A percentile compares a stretch with the other conserved stretches of the same genome.
Conservation (phyloP, 2,329 filamentous ascomycete species). For the Fusarium dimerum region DNA sequence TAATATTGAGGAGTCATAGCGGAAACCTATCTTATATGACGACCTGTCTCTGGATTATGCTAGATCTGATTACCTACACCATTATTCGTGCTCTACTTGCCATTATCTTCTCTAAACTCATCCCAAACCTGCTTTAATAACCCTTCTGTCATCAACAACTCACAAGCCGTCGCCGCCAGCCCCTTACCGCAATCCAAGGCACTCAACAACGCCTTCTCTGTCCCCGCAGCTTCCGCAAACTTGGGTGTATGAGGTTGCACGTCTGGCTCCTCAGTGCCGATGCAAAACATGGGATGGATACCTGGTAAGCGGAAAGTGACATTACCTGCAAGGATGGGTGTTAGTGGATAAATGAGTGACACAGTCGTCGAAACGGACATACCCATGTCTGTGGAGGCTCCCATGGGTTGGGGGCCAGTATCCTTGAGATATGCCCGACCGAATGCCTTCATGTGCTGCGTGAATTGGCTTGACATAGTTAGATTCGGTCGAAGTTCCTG, state of each 20-base stretch:
- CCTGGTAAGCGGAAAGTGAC: conserved; percentile 21
- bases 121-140: conserved; percentile 8
- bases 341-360: no score
- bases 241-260: conserved; percentile 21
- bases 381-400: conserved; percentile 28
- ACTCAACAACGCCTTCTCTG: conserved; percentile 13
- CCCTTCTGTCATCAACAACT: conserved; percentile 3
- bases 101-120: conserved; percentile 14
- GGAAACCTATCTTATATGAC: not conserved
- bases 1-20: no score
- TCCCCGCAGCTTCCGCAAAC: conserved; percentile 19
- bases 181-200: conserved; percentile 23
- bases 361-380: not conserved
- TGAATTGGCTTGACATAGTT: conserved; percentile 12
- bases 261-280: conserved; percentile 18
- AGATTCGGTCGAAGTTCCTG: conserved; percentile 21
- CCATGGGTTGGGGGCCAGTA: conserved; percentile 16
- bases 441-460: conserved; percentile 22
- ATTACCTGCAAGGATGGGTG: conserved; percentile 12
- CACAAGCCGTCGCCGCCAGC: conserved; percentile 21
- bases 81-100: not conserved
- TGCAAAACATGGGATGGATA: conserved; percentile 25
- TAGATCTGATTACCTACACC: not conserved
- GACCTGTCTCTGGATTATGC: not conserved
- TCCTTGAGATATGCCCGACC: conserved; percentile 12